phyloP scores from a whole-genome alignment of 78 protist species.

The Dictyostelium citrinum region DNA sequence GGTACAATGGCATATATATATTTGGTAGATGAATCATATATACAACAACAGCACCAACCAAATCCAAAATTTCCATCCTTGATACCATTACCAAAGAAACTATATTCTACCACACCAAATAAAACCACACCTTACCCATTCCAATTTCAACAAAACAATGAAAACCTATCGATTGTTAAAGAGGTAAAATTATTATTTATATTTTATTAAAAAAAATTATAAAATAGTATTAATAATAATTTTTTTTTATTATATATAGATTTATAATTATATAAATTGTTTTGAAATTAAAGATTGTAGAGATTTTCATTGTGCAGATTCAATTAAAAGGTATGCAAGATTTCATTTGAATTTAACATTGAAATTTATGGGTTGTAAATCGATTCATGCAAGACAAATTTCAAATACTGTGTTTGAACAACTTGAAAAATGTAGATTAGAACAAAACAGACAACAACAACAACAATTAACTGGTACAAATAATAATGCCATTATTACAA shows the following conservation, averaged over 20 bases:
- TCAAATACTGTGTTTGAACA: conserved; percentile 58
- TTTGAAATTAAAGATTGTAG: conserved; percentile 29
- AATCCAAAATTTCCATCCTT: not conserved
- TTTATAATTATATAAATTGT: conserved; percentile 35
- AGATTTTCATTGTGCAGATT: conserved; percentile 21
- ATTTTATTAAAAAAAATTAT: not conserved
- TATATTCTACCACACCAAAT: conserved; percentile 1
- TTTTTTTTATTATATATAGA: not conserved
- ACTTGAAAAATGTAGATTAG: conserved; percentile 46
- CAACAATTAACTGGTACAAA: not conserved
- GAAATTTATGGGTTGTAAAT: conserved; percentile 71
- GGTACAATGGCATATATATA: conserved; percentile 61
- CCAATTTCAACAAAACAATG: not conserved
- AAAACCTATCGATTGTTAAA: conserved; percentile 19
- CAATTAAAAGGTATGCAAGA: conserved; percentile 56
- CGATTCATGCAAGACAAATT: conserved; percentile 65
- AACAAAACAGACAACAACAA: conserved; percentile 6
- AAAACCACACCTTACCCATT: conserved; percentile 21
- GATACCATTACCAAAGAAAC: not conserved
- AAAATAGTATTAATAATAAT: not conserved
- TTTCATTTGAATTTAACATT: conserved; percentile 65
- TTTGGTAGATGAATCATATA: conserved; percentile 22
- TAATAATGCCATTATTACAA: not conserved
- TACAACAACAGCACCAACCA: not conserved
- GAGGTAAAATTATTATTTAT: conserved; percentile 12